A percentile compares a stretch with the other conserved stretches of the same genome.
These are phyloP conservation scores for Vinca major DNA, from an alignment of 305 asterid species.

Conservation along the genomic window DNA sequence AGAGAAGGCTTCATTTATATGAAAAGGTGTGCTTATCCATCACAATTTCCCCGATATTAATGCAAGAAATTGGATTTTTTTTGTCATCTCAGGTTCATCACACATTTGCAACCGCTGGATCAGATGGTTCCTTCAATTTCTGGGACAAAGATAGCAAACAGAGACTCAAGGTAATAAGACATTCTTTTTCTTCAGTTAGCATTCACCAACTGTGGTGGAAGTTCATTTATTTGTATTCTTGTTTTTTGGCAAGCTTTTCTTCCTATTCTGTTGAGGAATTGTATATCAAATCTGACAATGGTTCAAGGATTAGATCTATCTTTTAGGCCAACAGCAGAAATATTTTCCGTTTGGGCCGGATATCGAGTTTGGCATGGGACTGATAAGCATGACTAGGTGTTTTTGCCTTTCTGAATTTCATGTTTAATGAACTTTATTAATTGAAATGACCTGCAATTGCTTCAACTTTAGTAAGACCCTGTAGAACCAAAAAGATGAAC, in stretches of 20 bases:
- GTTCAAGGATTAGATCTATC: background rate
- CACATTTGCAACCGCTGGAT: conserved; percentile 87
- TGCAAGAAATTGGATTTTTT: conserved; percentile 6
- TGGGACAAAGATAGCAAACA: conserved; percentile 98
- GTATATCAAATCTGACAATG: background rate
- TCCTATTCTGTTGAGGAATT: conserved; percentile 6
- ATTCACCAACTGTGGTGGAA: background rate
- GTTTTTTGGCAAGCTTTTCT: background rate
- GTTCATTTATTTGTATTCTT: background rate
- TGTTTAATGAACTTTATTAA: background rate
- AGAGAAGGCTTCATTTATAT: background rate
- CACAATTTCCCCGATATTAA: background rate
- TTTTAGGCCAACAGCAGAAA: background rate
- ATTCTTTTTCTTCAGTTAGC: background rate
- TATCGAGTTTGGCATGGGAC: background rate
- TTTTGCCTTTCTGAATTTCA: background rate
- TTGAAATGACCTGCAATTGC: background rate
- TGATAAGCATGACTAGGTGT: background rate
- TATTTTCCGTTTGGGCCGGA: background rate
- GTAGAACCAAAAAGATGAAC: background rate
- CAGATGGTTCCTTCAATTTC: conserved; percentile 84
- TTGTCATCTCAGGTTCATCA: conserved; percentile 50
- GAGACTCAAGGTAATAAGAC: conserved; percentile 64
- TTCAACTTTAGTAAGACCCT: background rate
- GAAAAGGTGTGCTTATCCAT: background rate